These are phyloP conservation scores for Zymoseptoria brevis DNA, from an alignment of 2,329 filamentous ascomycete genomes.

Conservation along the genomic window DNA sequence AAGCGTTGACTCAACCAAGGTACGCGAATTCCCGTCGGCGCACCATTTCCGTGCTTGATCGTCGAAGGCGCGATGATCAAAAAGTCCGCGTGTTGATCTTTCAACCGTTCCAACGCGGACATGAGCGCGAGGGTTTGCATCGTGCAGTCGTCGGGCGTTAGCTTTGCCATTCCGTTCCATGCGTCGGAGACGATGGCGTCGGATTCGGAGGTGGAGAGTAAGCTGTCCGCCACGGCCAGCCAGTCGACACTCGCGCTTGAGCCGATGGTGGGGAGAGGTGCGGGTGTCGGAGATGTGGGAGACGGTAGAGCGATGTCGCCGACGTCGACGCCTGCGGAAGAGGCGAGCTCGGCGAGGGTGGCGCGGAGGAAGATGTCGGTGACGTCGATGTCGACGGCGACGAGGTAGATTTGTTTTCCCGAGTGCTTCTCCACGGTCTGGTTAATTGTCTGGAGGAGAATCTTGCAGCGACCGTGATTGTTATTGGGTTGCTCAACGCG, in stretches of 20 bases:
- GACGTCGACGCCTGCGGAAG: constrained; percentile 5
- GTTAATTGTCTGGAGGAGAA: constrained; percentile 24
- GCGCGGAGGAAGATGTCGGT: constrained; percentile 20
- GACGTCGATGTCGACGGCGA: constrained; percentile 25
- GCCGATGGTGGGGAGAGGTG: neutral
- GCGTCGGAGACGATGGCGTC: constrained; percentile 12
- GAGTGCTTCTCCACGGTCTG: constrained; percentile 22
- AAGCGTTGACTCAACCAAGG: constrained; percentile 18
- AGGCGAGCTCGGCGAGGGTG: constrained; percentile 22
- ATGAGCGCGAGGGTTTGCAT: constrained; percentile 19
- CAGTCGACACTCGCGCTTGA: constrained; percentile 18
- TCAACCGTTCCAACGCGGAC: constrained; percentile 18
- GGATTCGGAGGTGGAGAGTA: constrained; percentile 12
- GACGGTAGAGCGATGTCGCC: constrained; percentile 15
- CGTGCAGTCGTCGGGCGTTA: constrained; percentile 15
- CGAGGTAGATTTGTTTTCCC: constrained; percentile 16
- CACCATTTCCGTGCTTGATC: constrained; percentile 14
- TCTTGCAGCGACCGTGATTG: constrained; percentile 6
- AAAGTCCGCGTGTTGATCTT: constrained; percentile 20
- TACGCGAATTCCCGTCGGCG: constrained; percentile 14
- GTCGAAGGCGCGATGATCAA: constrained; percentile 18
- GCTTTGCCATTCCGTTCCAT: constrained; percentile 3
- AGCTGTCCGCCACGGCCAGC: constrained; percentile 20
- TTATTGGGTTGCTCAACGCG: constrained; percentile 16
- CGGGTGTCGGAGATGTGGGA: constrained; percentile 5